Evolutionary conservation across 1,284 basidiomycete genomes (phyloP).

Genomic region (Tilletia caries): DNA sequence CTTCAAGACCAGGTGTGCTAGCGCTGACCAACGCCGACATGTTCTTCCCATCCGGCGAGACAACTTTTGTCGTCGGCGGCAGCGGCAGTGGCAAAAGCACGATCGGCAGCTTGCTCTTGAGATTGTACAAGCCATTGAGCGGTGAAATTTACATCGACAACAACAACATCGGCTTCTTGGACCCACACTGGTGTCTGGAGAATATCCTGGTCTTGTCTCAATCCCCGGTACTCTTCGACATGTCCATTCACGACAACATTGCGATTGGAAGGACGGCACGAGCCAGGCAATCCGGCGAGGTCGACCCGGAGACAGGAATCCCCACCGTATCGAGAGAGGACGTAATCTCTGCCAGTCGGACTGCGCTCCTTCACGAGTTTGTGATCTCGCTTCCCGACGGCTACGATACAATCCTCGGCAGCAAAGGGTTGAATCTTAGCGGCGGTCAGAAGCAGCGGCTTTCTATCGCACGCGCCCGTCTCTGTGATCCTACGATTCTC

Average conservation of each 20-base stretch:
- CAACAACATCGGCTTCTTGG: constrained; percentile 68
- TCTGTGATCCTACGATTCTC: constrained; percentile 82
- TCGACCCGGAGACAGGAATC: constrained; percentile 21
- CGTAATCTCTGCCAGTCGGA: constrained; percentile 76
- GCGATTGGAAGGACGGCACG: constrained; percentile 65
- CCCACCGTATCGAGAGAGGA: constrained; percentile 64
- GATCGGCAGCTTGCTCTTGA: constrained; percentile 74
- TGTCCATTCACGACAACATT: constrained; percentile 82
- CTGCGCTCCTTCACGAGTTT: constrained; percentile 84
- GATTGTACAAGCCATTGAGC: constrained; percentile 64
- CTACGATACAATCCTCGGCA: constrained; percentile 75
- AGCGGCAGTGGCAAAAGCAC: constrained; percentile 93
- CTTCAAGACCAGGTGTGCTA: constrained; percentile 67
- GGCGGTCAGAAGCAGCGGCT: constrained; percentile 92
- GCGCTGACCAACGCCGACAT: constrained; percentile 67
- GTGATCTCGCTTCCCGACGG: constrained; percentile 75
- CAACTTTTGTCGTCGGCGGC: constrained; percentile 85
- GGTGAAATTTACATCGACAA: constrained; percentile 73
- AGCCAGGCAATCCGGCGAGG: background rate
- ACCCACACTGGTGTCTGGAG: constrained; percentile 68
- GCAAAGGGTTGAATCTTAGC: constrained; percentile 71
- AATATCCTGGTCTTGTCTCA: constrained; percentile 76
- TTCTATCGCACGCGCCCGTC: constrained; percentile 79
- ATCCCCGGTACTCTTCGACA: constrained; percentile 74
- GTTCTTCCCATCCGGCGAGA: constrained; percentile 75